These are phyloP conservation scores for Setaria italica DNA, from an alignment of 202 grass and related monocot genomes.

Conservation along the genomic window DNA sequence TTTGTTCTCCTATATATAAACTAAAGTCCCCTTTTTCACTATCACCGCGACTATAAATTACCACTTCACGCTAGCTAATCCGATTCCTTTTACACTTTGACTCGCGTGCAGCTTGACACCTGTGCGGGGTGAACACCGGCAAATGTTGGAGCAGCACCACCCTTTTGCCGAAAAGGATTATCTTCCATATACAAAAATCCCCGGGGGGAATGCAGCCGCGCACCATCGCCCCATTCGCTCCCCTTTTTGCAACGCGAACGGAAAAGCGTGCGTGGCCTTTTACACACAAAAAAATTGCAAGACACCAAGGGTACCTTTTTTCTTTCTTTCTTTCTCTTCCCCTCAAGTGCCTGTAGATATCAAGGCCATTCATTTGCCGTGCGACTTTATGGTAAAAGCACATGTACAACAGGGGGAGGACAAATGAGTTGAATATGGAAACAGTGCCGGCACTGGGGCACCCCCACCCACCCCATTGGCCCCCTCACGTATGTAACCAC, in stretches of 20 bases:
- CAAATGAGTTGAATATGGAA: conserved; percentile 35
- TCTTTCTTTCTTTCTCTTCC: not conserved
- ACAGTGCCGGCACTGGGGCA: conserved; percentile 35
- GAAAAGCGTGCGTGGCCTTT: conserved; percentile 33
- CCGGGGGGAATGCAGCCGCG: not conserved
- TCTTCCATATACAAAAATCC: not conserved
- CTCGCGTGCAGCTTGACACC: not conserved
- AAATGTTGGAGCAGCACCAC: conserved; percentile 21
- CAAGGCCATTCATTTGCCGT: conserved; percentile 21
- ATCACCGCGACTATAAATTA: not conserved
- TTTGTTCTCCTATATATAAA: not conserved
- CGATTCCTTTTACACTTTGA: conserved; percentile 22
- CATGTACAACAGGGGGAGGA: conserved; percentile 11
- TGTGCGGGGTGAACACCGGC: conserved; percentile 16
- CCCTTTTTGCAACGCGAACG: conserved; percentile 1
- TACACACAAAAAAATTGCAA: conserved; percentile 26
- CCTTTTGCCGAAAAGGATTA: conserved; percentile 34
- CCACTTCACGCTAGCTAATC: not conserved
- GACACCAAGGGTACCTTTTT: conserved; percentile 31
- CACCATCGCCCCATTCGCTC: not conserved
- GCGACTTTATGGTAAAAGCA: conserved; percentile 52
- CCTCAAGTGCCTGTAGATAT: conserved; percentile 40
- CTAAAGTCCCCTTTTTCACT: not conserved
- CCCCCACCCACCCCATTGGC: not conserved
- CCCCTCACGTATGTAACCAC: conserved; percentile 53